A percentile compares a stretch with the other conserved stretches of the same genome.
These are phyloP conservation scores for Epichloe sp. DNA, from an alignment of 2,329 filamentous ascomycete species.

Conservation along the genomic window DNA sequence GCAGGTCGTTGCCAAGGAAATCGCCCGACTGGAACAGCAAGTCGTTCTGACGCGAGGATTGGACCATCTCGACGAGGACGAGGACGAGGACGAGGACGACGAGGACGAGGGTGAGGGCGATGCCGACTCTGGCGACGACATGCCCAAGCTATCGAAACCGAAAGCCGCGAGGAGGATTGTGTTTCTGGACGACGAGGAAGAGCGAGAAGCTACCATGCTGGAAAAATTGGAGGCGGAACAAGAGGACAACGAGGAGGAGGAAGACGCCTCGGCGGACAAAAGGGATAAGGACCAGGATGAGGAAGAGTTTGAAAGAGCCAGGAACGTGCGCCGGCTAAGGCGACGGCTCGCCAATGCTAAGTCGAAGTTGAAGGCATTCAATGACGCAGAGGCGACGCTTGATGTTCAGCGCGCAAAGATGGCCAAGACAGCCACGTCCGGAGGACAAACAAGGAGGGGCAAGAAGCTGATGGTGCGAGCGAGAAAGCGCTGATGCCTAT, in stretches of 20 bases:
- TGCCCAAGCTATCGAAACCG: slow-evolving; percentile 15
- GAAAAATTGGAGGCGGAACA: slow-evolving; percentile 19
- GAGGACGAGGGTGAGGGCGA: slow-evolving; percentile 17
- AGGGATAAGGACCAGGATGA: slow-evolving; percentile 16
- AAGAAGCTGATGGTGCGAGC: slow-evolving; percentile 50
- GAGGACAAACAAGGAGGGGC: slow-evolving; percentile 44
- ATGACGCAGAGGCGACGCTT: slow-evolving; percentile 42
- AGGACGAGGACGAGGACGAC: slow-evolving; percentile 19
- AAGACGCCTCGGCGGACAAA: slow-evolving; percentile 3
- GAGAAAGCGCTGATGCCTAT: slow-evolving; percentile 39
- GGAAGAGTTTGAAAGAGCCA: slow-evolving; percentile 26
- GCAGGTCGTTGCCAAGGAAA: slow-evolving; percentile 46
- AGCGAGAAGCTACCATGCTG: slow-evolving; percentile 19
- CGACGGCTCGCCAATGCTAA: slow-evolving; percentile 35
- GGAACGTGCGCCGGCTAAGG: slow-evolving; percentile 31
- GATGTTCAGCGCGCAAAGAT: slow-evolving; percentile 48
- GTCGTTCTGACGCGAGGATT: slow-evolving; percentile 30
- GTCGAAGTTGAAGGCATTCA: slow-evolving; percentile 40
- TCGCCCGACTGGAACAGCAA: slow-evolving; percentile 39
- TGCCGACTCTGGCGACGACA: slow-evolving; percentile 19
- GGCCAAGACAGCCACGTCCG: slow-evolving; percentile 50
- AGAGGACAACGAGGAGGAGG: slow-evolving; percentile 11
- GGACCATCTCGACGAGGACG: slow-evolving; percentile 23
- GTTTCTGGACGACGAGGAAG: slow-evolving; percentile 31
- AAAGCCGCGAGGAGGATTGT: slow-evolving; percentile 35